Percentiles rank a stretch among this genome's conserved stretches.
These are phyloP conservation scores for Mycena capillaripes DNA, from an alignment of 768 basidiomycete genomes.

Conservation along the genomic window DNA sequence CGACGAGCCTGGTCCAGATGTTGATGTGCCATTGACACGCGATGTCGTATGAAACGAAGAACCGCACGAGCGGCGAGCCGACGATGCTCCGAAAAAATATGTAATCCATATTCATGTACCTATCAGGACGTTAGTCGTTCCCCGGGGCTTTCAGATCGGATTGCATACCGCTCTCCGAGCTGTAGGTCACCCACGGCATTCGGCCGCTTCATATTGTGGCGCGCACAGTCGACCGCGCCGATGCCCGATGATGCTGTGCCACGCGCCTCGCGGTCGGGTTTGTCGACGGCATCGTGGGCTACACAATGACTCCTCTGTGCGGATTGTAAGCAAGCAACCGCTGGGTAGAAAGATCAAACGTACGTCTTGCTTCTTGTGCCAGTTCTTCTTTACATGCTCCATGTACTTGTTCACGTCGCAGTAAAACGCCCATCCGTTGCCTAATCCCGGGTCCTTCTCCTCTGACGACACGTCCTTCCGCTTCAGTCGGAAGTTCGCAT, in stretches of 20 bases:
- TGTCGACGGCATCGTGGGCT: constrained; percentile 25
- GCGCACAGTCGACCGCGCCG: constrained; percentile 22
- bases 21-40: constrained; percentile 33
- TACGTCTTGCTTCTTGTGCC: constrained; percentile 14
- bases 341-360: not conserved
- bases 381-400: constrained; percentile 14
- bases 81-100: constrained; percentile 39
- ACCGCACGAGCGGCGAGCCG: not conserved
- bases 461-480: constrained; percentile 35
- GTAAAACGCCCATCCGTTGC: constrained; percentile 34
- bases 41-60: constrained; percentile 40
- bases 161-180: constrained; percentile 36
- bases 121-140: not conserved
- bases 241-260: constrained; percentile 23
- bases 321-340: not conserved
- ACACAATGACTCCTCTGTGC: constrained; percentile 34
- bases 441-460: too few species aligned
- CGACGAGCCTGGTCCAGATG: not conserved
- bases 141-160: not conserved
- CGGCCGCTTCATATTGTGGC: constrained; percentile 28
- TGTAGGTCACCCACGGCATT: constrained; percentile 40
- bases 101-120: constrained; percentile 44
- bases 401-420: constrained; percentile 24
- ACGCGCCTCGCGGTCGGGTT: not conserved
- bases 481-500: constrained; percentile 43